Evolutionary conservation across 768 basidiomycete genomes (phyloP), one percentile per base, ranked within the genome.

Genomic region (Podaxis pistillaris): DNA sequence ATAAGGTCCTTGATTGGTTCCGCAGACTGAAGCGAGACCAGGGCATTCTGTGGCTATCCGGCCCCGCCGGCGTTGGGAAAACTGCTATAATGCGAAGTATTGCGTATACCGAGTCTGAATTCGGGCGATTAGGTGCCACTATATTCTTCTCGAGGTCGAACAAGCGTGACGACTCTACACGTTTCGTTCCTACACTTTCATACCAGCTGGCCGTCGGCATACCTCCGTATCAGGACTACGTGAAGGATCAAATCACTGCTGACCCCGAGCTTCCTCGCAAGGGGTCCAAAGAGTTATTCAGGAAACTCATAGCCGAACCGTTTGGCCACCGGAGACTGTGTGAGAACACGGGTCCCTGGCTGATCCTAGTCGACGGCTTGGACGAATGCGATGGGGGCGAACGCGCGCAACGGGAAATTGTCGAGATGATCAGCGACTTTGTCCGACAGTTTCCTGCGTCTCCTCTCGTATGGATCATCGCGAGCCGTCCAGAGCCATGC

Each of bases 41-140:
- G 15, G 49, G 36, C 12, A 54, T 61, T 8, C 28, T 54, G 4
- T 61, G 53, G 60, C 13, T 60, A 1, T 60, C 59, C 38, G 58
- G 58, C 17, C 50, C 58, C 6, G 58, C 58, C n/a, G 59, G 60
- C 6, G 53, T 61, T 6, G 60, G 60, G 41, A 61, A 61, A 28
- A 44, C 53, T 13, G 52, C 41, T 6, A 47, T 61, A 15, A 61
- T 56, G 41, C 52, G 41, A 19, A 54, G 19, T 44, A 6, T 61
- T 17, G 53, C 44, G 8, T 13, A 47, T 2, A 7, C 24, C 12
- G 41, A 46, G 22, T 47, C 40, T 7, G 30, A 33, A 24, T 12
- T 2, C 24, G 11, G 15, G n/a, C 13, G 40, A 30, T 22, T 61
- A 2, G 60, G 60, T 5, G 60, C 60, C 17, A 38, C 26, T 6